A percentile compares a stretch with the other conserved stretches of the same genome.
Evolutionary conservation across 768 basidiomycete genomes (phyloP).

Genomic region (Hygrophoropsis aurantiaca): DNA sequence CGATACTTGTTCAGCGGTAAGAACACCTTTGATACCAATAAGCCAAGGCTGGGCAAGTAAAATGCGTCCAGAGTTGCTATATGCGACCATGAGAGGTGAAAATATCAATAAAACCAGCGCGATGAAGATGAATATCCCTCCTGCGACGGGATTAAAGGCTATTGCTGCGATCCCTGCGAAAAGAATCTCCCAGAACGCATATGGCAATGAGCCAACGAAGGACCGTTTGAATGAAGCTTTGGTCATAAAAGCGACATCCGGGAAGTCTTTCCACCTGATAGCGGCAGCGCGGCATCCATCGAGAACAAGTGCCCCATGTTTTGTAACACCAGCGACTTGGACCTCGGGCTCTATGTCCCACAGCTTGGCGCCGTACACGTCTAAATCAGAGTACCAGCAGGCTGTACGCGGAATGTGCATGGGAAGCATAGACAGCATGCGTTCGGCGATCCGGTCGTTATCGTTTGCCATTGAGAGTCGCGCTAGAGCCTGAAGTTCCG

Average conservation of each 20-base stretch:
- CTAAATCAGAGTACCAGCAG: slow-evolving; percentile 19
- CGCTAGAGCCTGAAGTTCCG: slow-evolving; percentile 14
- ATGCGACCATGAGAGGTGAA: slow-evolving; percentile 8
- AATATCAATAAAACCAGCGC: slow-evolving; percentile 2
- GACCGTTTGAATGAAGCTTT: slow-evolving; percentile 8
- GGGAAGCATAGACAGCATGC: slow-evolving; percentile 20
- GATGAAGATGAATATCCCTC: not conserved
- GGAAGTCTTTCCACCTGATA: slow-evolving; percentile 22
- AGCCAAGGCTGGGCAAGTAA: slow-evolving; percentile 16
- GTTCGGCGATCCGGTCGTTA: slow-evolving; percentile 18
- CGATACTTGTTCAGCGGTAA: slow-evolving; percentile 8
- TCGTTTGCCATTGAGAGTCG: slow-evolving; percentile 22
- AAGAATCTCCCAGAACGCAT: slow-evolving; percentile 8
- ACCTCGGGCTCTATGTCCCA: slow-evolving; percentile 18
- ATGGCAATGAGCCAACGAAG: slow-evolving; percentile 8
- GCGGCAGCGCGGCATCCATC: slow-evolving; percentile 16
- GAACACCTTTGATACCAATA: slow-evolving; percentile 18
- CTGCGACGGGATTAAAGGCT: not conserved
- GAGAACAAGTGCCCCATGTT: slow-evolving; percentile 15
- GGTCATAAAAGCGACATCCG: slow-evolving; percentile 9
- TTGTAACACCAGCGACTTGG: slow-evolving; percentile 16
- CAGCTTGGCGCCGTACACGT: slow-evolving; percentile 12
- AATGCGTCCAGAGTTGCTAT: slow-evolving; percentile 16
- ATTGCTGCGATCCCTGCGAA: not conserved
- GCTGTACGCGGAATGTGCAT: not conserved